Evolutionary conservation across 2,329 filamentous ascomycete species (phyloP).

Genomic region (Mycogone perniciosa): DNA sequence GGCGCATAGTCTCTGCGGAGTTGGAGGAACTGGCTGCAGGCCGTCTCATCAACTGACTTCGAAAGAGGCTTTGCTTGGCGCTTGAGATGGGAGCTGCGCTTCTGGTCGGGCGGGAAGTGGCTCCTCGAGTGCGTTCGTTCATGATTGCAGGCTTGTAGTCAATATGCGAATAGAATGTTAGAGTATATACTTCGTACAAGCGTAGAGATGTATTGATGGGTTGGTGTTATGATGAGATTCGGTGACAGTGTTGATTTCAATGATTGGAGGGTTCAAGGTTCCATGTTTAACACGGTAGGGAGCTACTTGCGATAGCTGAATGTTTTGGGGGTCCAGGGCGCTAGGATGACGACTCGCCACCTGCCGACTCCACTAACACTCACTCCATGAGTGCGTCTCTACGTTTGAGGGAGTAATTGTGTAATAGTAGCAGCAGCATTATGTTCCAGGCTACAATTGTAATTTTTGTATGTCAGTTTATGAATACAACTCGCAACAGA

Average conservation of each 20-base stretch:
- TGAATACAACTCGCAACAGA: no score
- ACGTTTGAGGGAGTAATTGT: no score
- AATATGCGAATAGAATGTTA: no score
- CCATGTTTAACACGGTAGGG: no score
- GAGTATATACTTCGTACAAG: no score
- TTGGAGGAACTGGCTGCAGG: slow-evolving; percentile 39
- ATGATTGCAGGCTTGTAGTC: neutral
- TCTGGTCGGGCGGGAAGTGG: slow-evolving; percentile 6
- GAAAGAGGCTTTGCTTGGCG: slow-evolving; percentile 46
- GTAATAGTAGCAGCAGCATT: neutral
- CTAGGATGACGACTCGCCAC: no score
- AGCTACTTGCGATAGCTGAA: no score
- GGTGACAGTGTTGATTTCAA: neutral
- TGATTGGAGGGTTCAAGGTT: neutral
- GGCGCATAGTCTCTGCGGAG: slow-evolving; percentile 41
- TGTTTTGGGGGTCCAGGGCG: no score
- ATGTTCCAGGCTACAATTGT: no score
- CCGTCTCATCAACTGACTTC: slow-evolving; percentile 51
- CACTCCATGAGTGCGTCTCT: neutral
- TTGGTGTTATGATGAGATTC: no score
- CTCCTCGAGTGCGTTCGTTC: slow-evolving; percentile 10
- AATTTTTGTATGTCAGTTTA: no score
- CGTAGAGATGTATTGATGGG: no score
- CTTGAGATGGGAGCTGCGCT: slow-evolving; percentile 1
- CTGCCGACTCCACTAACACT: neutral